Evolutionary conservation across 768 basidiomycete genomes (phyloP).

Genomic region (Flagelloscypha sp.): DNA sequence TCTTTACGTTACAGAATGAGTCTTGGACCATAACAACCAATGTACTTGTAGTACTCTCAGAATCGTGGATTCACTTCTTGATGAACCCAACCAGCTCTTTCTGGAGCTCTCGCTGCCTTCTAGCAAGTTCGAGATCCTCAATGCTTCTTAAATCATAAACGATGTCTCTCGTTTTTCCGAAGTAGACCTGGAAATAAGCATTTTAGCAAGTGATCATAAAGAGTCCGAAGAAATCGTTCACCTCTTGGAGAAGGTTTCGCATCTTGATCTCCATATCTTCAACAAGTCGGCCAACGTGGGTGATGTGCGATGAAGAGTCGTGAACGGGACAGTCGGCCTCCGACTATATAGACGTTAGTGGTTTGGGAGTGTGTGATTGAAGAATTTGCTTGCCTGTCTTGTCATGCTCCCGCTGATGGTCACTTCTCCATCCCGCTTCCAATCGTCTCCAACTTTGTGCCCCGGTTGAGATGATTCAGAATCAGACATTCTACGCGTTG

Average conservation of each 20-base stretch:
- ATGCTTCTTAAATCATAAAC: slow-evolving; percentile 86
- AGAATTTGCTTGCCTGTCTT: slow-evolving; percentile 64
- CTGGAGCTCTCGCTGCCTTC: slow-evolving; percentile 77
- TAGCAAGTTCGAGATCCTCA: slow-evolving; percentile 76
- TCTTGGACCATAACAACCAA: no score
- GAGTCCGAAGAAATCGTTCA: slow-evolving; percentile 18
- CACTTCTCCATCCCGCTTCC: slow-evolving; percentile 67
- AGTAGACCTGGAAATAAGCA: slow-evolving; percentile 58
- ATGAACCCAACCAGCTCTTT: slow-evolving; percentile 86
- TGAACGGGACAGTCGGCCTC: slow-evolving; percentile 84
- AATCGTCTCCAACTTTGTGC: slow-evolving; percentile 33
- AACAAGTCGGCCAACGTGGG: slow-evolving; percentile 90
- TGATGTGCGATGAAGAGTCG: slow-evolving; percentile 76
- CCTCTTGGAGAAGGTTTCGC: slow-evolving; percentile 90
- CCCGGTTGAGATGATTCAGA: slow-evolving; percentile 20
- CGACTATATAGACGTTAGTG: slow-evolving; percentile 35
- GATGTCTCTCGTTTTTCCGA: slow-evolving; percentile 94
- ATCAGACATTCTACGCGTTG: slow-evolving; percentile 40
- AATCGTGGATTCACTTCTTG: slow-evolving; percentile 44
- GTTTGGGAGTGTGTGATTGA: slow-evolving; percentile 5
- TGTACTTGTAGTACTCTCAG: background rate
- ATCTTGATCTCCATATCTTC: slow-evolving; percentile 99
- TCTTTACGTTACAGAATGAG: no score
- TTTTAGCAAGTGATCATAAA: slow-evolving; percentile 5
- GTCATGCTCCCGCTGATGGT: slow-evolving; percentile 95